Conservation (phyloP, 768 basidiomycete genomes). For the Lentinula edodes region DNA sequence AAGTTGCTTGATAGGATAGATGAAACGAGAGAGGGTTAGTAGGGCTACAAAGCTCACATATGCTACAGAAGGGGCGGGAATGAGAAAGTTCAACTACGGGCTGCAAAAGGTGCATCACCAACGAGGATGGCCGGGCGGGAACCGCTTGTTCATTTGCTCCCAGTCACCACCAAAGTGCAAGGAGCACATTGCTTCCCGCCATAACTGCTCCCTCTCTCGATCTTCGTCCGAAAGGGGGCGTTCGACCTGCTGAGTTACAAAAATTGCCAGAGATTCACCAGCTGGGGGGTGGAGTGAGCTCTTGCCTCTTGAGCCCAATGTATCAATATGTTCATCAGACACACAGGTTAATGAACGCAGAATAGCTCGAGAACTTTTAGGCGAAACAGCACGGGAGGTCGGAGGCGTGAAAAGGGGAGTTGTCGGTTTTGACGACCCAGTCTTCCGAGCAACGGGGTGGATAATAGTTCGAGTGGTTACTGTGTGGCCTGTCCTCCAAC, state of each 20-base stretch:
- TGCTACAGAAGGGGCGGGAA: neutral
- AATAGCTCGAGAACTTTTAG: neutral
- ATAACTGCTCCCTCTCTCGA: neutral
- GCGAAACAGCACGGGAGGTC: neutral
- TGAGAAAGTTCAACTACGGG: neutral
- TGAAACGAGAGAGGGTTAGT: too few relatives aligned
- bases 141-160: constrained; percentile 2
- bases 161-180: constrained; percentile 5
- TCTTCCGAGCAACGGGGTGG: neutral
- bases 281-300: neutral
- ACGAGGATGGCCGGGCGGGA: constrained; percentile 2
- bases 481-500: neutral
- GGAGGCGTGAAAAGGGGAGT: neutral
- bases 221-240: neutral
- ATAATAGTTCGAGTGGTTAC: neutral
- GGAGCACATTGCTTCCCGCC: constrained; percentile 3
- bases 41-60: neutral
- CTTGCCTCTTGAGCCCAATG: neutral
- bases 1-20: too few relatives aligned
- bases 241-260: neutral
- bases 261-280: neutral
- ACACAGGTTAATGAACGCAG: neutral
- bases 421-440: too few relatives aligned
- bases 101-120: neutral
- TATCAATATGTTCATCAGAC: neutral